Conservation (phyloP, 2,329 filamentous ascomycete species). For the Fusarium sp. region DNA sequence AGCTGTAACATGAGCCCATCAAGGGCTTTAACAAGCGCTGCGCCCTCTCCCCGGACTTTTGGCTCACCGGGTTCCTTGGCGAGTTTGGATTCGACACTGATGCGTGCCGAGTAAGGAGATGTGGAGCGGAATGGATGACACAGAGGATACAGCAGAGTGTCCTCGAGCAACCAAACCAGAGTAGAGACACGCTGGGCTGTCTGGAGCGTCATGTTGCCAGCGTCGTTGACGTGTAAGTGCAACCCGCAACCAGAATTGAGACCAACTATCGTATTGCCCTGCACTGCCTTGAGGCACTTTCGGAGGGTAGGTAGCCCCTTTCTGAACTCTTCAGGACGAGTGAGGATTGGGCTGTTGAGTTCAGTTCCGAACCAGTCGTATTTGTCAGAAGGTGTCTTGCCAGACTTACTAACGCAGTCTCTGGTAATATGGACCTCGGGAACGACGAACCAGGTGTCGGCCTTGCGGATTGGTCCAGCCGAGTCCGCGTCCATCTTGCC, state of each 20-base stretch:
- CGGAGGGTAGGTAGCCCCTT: slow-evolving; percentile 36
- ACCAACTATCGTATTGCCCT: slow-evolving; percentile 34
- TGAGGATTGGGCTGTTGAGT: slow-evolving; percentile 44
- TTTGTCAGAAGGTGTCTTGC: slow-evolving; percentile 27
- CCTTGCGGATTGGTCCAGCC: not conserved
- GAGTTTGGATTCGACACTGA: slow-evolving; percentile 37
- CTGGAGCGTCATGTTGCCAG: slow-evolving; percentile 23
- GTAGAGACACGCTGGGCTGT: slow-evolving; percentile 36
- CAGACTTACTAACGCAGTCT: slow-evolving; percentile 27
- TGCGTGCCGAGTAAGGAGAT: slow-evolving; percentile 30
- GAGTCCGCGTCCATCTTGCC: not conserved
- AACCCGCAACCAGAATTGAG: slow-evolving; percentile 44
- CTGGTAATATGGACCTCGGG: slow-evolving; percentile 39
- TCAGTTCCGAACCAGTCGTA: slow-evolving; percentile 45
- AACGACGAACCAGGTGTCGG: slow-evolving; percentile 39
- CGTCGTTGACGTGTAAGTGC: slow-evolving; percentile 44
- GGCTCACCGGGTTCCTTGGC: slow-evolving; percentile 14
- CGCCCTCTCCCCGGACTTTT: slow-evolving; percentile 19
- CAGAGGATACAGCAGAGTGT: slow-evolving; percentile 35
- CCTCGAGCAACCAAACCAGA: slow-evolving; percentile 41
- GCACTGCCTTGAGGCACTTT: slow-evolving; percentile 32
- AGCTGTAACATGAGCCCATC: slow-evolving; percentile 1
- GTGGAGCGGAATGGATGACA: slow-evolving; percentile 40
- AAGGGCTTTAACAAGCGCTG: slow-evolving; percentile 6
- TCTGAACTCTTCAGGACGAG: slow-evolving; percentile 29